Evolutionary conservation across 441 rosid species (phyloP), one percentile per base, ranked within the genome.

Genomic region (Eruca vesicaria): DNA sequence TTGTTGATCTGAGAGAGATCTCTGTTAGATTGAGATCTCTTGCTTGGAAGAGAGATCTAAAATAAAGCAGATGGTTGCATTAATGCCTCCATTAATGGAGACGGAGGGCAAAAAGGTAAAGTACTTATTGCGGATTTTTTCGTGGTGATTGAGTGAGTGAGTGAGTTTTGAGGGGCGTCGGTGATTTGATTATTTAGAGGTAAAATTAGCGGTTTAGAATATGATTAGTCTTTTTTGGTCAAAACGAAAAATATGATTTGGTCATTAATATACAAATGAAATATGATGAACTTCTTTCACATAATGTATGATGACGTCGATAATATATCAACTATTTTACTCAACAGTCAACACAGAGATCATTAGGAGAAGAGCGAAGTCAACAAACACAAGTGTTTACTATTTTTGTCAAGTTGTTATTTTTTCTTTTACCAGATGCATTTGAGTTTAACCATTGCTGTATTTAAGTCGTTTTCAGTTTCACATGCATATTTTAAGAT

Each of bases 61-160:
- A 50, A 11, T 21, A 23, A 6, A 28, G 23, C 63, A 67, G 59
- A 3, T 21, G 75, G 18, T n/a, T n/a, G n/a, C n/a, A n/a, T n/a
- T n/a, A n/a, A n/a, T n/a, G n/a, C n/a, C n/a, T n/a, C n/a, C n/a
- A 77, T 71, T 69, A 71, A 71, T 77, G 80, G 76, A 50, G 68
- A 64, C 6, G 67, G 18, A 43, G 72, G 76, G 72, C 3, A 48
- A 48, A 48, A 45, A 0, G 26, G 80, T 71, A 9, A 65, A 7
- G 0, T 0, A 3, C 0, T 33, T 14, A 0, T 56, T 68, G 8
- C 16, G 10, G 14, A 4, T 52, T 9, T 63, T 19, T 38, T 1
- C 28, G 58, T n/a, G 35, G 61, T 66, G 50, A 53, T 19, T 2
- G n/a, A n/a, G n/a, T 23, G 26, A 23, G 26, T 23, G 26, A 53